Evolutionary conservation across 441 rosid genomes (phyloP).

Genomic region (Croton setiger): DNA sequence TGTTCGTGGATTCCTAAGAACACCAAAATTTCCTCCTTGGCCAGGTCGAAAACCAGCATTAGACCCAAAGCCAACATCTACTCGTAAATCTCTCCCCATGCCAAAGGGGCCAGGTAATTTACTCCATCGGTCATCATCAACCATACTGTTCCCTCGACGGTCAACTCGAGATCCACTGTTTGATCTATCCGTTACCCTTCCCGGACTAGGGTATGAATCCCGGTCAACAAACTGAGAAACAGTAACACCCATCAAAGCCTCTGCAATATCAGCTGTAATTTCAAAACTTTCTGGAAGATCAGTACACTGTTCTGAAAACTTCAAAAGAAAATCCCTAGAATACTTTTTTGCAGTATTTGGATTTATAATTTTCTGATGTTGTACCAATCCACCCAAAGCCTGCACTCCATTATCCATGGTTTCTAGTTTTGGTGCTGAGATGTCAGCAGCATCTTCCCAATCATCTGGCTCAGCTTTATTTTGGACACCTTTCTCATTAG

Average conservation of each 20-base stretch:
- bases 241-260: constrained; percentile 36
- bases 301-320: constrained; percentile 65
- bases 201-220: constrained; percentile 56
- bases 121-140: constrained; percentile 75
- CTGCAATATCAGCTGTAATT: constrained; percentile 50
- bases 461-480: constrained; percentile 79
- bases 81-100: constrained; percentile 47
- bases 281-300: constrained; percentile 72
- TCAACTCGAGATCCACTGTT: constrained; percentile 58
- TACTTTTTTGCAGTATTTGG: constrained; percentile 58
- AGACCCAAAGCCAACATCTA: constrained; percentile 48
- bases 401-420: constrained; percentile 34
- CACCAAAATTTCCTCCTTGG: constrained; percentile 76
- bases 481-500: constrained; percentile 35
- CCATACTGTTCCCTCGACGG: constrained; percentile 58
- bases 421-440: constrained; percentile 77
- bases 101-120: constrained; percentile 49
- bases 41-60: constrained; percentile 58
- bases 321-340: constrained; percentile 91
- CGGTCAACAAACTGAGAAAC: constrained; percentile 44
- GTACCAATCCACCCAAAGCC: constrained; percentile 28
- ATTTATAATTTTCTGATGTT: constrained; percentile 33
- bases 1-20: constrained; percentile 60
- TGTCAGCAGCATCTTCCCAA: constrained; percentile 98
- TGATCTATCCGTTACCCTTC: constrained; percentile 64